phyloP scores from a whole-genome alignment of 495 filamentous ascomycete genomes.

The Oleoguttula mirabilis region DNA sequence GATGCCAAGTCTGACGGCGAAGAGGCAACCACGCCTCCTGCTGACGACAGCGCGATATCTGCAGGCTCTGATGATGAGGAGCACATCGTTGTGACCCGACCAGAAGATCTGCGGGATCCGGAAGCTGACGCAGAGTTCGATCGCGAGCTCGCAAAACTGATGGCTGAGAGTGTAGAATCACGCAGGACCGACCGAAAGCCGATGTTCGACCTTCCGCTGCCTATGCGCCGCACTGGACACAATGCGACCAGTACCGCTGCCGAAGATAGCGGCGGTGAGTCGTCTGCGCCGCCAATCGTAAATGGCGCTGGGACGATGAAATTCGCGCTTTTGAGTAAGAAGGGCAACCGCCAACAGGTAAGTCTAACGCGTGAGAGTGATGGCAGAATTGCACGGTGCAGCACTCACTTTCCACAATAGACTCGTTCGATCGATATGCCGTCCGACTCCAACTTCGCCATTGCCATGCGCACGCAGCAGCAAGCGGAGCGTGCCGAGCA shows the following conservation, averaged over 20 bases:
- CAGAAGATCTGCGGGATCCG: slow-evolving; percentile 83
- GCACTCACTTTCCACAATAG: slow-evolving; percentile 32
- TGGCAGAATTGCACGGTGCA: not conserved
- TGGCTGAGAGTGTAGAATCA: slow-evolving; percentile 90
- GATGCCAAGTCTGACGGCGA: slow-evolving; percentile 26
- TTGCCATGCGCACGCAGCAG: slow-evolving; percentile 91
- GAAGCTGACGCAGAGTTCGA: slow-evolving; percentile 96
- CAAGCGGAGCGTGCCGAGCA: slow-evolving; percentile 92
- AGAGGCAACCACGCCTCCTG: not conserved
- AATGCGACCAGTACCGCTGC: slow-evolving; percentile 31
- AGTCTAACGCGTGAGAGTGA: too few species aligned
- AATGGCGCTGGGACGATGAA: slow-evolving; percentile 58
- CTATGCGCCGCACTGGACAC: slow-evolving; percentile 63
- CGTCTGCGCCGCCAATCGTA: slow-evolving; percentile 27
- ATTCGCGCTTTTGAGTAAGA: slow-evolving; percentile 91
- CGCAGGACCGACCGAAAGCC: slow-evolving; percentile 89
- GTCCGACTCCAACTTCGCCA: slow-evolving; percentile 84
- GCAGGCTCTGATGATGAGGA: slow-evolving; percentile 54
- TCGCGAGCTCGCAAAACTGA: slow-evolving; percentile 95
- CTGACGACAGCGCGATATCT: slow-evolving; percentile 35
- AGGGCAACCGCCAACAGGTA: slow-evolving; percentile 88
- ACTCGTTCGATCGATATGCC: slow-evolving; percentile 89
- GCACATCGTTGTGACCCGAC: slow-evolving; percentile 76
- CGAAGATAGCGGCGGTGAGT: slow-evolving; percentile 38
- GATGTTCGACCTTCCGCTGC: slow-evolving; percentile 85